Evolutionary conservation across 345 rosid species (phyloP), one percentile per base, ranked within the genome.

Genomic region (Dipteronia dyeriana): DNA sequence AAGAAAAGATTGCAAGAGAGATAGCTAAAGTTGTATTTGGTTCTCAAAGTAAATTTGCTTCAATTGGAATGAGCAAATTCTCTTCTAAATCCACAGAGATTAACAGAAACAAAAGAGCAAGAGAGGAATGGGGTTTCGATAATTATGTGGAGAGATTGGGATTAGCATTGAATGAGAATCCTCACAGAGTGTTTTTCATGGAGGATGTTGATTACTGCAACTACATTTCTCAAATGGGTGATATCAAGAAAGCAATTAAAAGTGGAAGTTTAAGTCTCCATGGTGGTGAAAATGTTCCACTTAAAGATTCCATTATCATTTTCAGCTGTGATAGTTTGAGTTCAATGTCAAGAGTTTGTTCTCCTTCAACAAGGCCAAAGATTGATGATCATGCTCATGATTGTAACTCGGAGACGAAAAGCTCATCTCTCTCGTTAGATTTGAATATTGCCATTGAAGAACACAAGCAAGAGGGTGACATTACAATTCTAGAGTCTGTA

Each of bases 161-260:
- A 0, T 82, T 86, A 43, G 91, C 93, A 6, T 80, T 88, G 88
- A 91, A 91, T 62, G 91, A 90, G 85, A 91, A 90, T 68, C 96
- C 93, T 25, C 91, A 83, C 62, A 81, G 91, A 14, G 93, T 91
- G 41, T 87, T 90, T 75, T 87, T 88, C 81, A 71, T 91, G 81
- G 92, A 90, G 75, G 93, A 86, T 61, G n/a, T 84, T 41, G 90
- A 87, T 19, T 85, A 82, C 60, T 67, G 77, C 19, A 87, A 85
- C 51, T 45, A 68, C 11, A 54, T 51, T 70, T 81, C 86, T 61
- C 81, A 66, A 22, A 79, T 73, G 74, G 81, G 80, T 25, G 38
- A 34, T 34, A 75, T 91, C 38, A 90, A 78, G 80, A 60, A 82
- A 68, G 86, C 90, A 9, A 86, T 86, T 8, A 84, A 84, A 72